These are phyloP conservation scores for Farysia itapuensis DNA, from an alignment of 1,284 basidiomycete genomes.

Conservation along the genomic window DNA sequence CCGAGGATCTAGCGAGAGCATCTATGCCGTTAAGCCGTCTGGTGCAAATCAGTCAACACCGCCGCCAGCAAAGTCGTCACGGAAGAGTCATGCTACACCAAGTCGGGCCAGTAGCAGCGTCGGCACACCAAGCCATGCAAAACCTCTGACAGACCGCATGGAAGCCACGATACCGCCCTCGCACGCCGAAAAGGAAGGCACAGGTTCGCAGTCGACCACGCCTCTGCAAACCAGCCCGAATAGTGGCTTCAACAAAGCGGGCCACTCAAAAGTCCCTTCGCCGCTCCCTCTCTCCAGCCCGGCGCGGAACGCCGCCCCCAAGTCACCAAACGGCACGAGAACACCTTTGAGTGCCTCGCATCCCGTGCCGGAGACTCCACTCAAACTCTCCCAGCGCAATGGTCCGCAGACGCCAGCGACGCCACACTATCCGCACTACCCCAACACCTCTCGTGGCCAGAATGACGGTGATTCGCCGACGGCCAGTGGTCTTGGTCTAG, in stretches of 20 bases:
- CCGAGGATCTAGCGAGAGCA: constrained; percentile 38
- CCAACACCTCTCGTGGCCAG: constrained; percentile 1
- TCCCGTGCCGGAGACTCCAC: constrained; percentile 46
- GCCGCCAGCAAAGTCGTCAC: constrained; percentile 7
- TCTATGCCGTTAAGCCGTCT: constrained; percentile 24
- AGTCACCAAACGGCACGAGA: constrained; percentile 23
- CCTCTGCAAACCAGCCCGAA: constrained; percentile 24
- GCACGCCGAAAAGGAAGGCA: too few relatives aligned
- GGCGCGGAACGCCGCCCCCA: constrained; percentile 16
- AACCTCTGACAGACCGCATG: constrained; percentile 28
- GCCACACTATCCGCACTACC: constrained; percentile 22
- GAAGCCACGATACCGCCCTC: constrained; percentile 25
- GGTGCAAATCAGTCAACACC: constrained; percentile 8
- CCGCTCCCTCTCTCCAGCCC: constrained; percentile 36
- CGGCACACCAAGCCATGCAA: not conserved
- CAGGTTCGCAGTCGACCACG: constrained; percentile 1
- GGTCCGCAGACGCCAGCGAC: constrained; percentile 37
- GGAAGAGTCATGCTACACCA: constrained; percentile 4
- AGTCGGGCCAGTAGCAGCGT: constrained; percentile 1
- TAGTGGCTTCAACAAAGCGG: constrained; percentile 27
- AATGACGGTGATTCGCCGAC: constrained; percentile 20
- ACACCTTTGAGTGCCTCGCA: constrained; percentile 49
- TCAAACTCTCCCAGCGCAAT: constrained; percentile 39
- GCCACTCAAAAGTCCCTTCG: constrained; percentile 30
- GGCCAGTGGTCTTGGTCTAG: constrained; percentile 31